A percentile compares a stretch with the other conserved stretches of the same genome.
phyloP scores from a whole-genome alignment of 768 basidiomycete genomes.

The Collybiopsis luxurians region DNA sequence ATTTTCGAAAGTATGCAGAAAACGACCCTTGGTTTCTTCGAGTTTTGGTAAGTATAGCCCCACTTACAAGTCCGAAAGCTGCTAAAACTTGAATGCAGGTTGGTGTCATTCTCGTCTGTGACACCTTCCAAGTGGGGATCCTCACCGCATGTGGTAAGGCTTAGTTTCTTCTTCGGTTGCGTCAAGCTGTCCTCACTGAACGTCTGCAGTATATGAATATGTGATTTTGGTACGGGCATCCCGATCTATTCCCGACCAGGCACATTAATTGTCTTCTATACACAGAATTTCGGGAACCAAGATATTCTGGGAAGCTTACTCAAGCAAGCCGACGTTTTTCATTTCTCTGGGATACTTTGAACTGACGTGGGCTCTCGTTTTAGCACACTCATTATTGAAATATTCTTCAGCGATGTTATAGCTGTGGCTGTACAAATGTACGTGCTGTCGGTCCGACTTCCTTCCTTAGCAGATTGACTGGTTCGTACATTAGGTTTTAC shows the following conservation, averaged over 20 bases:
- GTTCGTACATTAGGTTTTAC: too few species aligned
- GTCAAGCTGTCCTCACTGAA: neutral
- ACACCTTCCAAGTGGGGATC: slow-evolving; percentile 11
- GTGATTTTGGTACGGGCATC: neutral
- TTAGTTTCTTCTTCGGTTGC: neutral
- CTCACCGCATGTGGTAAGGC: slow-evolving; percentile 3
- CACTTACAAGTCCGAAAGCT: neutral
- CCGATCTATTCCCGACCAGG: neutral
- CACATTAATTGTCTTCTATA: neutral
- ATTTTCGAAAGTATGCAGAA: slow-evolving; percentile 1
- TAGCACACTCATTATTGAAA: slow-evolving; percentile 15
- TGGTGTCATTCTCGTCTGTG: slow-evolving; percentile 11
- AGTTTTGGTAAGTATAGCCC: neutral
- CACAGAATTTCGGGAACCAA: slow-evolving; percentile 9
- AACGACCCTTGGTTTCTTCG: slow-evolving; percentile 1
- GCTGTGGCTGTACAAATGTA: slow-evolving; percentile 12
- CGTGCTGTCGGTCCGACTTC: neutral
- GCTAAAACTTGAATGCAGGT: slow-evolving; percentile 2
- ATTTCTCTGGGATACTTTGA: neutral
- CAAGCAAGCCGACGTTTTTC: neutral
- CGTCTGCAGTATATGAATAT: neutral
- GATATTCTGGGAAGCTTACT: slow-evolving; percentile 4
- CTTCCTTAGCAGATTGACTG: too few species aligned
- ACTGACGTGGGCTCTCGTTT: neutral
- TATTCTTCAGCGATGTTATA: slow-evolving; percentile 13